phyloP scores from a whole-genome alignment of 768 basidiomycete genomes.

The Psilocybe cubensis region DNA sequence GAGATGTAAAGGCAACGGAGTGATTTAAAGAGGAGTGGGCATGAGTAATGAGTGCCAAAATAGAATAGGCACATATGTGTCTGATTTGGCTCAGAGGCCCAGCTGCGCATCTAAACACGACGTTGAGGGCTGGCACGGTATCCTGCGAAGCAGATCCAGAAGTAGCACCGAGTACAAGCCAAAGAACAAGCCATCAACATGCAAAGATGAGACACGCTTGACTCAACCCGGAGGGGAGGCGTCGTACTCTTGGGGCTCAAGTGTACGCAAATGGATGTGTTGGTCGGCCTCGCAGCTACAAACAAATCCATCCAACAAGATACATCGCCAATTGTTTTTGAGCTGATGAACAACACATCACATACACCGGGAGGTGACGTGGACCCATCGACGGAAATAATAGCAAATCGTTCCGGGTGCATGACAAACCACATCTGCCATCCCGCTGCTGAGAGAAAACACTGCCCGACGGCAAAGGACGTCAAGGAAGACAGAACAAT shows the following conservation, averaged over 20 bases:
- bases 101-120: neutral
- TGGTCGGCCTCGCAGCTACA: neutral
- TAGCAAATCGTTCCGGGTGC: neutral
- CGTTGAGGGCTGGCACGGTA: neutral
- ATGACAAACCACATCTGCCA: neutral
- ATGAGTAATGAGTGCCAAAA: neutral
- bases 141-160: neutral
- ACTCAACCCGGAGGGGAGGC: too few species aligned
- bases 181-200: neutral
- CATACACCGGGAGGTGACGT: conserved; percentile 3
- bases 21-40: neutral
- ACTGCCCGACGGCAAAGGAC: too few species aligned
- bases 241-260: too few species aligned
- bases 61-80: neutral
- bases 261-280: too few species aligned
- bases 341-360: neutral
- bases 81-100: neutral
- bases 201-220: neutral
- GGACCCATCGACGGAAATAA: conserved; percentile 3
- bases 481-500: neutral
- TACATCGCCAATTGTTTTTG: neutral
- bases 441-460: neutral
- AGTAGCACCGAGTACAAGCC: neutral
- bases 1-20: neutral
- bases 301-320: neutral